Base-by-base conservation (phyloP, 768 basidiomycete genomes). In the Lactarius quietus region DNA sequence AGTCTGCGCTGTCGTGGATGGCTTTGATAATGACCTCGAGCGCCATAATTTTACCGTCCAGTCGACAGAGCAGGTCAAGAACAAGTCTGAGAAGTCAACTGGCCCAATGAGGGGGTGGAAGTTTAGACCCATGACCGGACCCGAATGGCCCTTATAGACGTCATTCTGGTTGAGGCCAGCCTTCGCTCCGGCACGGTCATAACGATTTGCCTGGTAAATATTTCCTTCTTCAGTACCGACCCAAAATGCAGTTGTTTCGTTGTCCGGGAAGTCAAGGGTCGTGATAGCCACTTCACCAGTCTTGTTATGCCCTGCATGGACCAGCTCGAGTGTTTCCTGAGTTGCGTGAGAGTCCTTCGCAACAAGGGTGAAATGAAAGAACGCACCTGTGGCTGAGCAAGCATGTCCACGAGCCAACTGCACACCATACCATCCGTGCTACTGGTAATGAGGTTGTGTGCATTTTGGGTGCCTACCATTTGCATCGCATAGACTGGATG, bases 31-130 rank as follows among this genome's bases (percentile, higher is more conserved):
- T 14, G 84, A 86, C 76, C 87, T 92, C 9, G 92, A 84, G 48
- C 94, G 82, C 97, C 97, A 99, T 2, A 99, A 79, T 76, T 98
- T 98, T 72, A 97, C 91, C 12, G 96, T 98, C 97, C 97, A 99
- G 75, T 99, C 97, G 39, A 93, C 95, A 14, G 92, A 93, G 68
- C 88, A 84, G 18, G 93, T 93, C 67, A 99, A 78, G 82, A 98
- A 98, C 66, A 98, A 77, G 75, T 99, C 97, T 6, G 89, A 92
- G 76, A 98, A 95, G 74, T 98, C 97, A 56, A 99, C 88, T 6
- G 90, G 87, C 1, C 97, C 97, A 6, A 87, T 81, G 20, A 89
- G 81, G 0, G 97, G 96, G 72, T 99, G 97, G 83, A 98, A 98
- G 74, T 97, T 83, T 20, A 99, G 80, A 3, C 94, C 93, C 81